A percentile compares a stretch with the other conserved stretches of the same genome.
These are phyloP conservation scores for Fonsecaea multimorphosa DNA, from an alignment of 2,329 filamentous ascomycete species.

Conservation along the genomic window DNA sequence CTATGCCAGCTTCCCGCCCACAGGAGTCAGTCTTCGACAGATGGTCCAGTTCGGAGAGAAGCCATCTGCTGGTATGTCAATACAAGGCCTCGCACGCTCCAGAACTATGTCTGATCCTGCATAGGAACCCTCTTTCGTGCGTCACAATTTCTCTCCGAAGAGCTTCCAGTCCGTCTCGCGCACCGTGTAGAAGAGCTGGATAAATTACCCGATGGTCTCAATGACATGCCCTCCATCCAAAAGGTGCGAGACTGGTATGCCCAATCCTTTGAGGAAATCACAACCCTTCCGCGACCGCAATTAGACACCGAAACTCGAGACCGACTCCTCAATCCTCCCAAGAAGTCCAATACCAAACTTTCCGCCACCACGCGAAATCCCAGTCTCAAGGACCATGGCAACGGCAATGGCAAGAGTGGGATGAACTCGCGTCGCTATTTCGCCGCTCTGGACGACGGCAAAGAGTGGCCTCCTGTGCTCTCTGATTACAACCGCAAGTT, in stretches of 20 bases:
- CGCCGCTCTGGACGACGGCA: conserved; percentile 83
- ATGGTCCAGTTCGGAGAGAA: conserved; percentile 99
- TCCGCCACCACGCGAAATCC: conserved; percentile 88
- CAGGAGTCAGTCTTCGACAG: conserved; percentile 92
- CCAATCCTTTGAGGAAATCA: conserved; percentile 99
- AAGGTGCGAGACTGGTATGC: conserved; percentile 98
- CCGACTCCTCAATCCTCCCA: conserved; percentile 66
- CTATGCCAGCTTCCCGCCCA: conserved; percentile 96
- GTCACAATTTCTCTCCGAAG: conserved; percentile 97
- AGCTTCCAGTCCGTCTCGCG: conserved; percentile 93
- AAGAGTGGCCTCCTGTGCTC: conserved; percentile 91
- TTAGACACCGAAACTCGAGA: conserved; percentile 77
- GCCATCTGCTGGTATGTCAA: conserved; percentile 77
- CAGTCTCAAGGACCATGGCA: conserved; percentile 75
- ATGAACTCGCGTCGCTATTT: conserved; percentile 76
- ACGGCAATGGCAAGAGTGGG: conserved; percentile 59
- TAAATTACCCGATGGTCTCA: conserved; percentile 90
- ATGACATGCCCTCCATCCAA: conserved; percentile 96
- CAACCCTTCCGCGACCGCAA: conserved; percentile 77
- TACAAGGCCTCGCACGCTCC: not conserved
- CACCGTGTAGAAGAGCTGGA: conserved; percentile 95
- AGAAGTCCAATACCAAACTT: conserved; percentile 67
- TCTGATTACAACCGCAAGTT: conserved; percentile 94
- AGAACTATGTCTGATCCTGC: not conserved
- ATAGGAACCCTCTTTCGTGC: conserved; percentile 93